phyloP scores from a whole-genome alignment of 768 basidiomycete species.

The Phaeotremella fagi region DNA sequence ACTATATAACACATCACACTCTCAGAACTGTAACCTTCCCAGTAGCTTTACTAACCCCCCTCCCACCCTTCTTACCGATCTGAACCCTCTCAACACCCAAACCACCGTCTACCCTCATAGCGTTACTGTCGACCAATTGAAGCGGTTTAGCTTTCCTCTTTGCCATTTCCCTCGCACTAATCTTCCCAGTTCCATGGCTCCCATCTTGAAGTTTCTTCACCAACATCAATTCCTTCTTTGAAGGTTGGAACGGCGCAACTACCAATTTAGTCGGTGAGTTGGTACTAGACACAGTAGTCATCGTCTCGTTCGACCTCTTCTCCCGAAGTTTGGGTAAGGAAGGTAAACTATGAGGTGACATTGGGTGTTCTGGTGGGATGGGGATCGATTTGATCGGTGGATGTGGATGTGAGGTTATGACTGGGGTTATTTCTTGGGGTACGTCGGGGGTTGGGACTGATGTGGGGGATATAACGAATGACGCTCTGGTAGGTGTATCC shows the following conservation, averaged over 20 bases:
- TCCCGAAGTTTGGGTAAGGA: conserved; percentile 5
- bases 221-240: conserved; percentile 13
- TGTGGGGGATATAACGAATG: conserved; percentile 39
- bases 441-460: background rate
- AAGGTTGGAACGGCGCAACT: conserved; percentile 10
- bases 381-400: conserved; percentile 10
- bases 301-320: conserved; percentile 21
- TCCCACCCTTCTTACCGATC: no score
- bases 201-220: conserved; percentile 7
- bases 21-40: no score
- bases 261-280: no score
- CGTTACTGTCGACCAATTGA: background rate
- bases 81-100: no score
- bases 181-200: background rate
- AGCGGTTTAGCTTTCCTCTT: background rate
- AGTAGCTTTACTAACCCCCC: no score
- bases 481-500: conserved; percentile 41
- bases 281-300: background rate
- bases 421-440: background rate
- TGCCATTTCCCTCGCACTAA: background rate
- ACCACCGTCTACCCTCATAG: no score
- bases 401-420: conserved; percentile 11
- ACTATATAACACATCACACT: no score
- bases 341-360: conserved; percentile 6
- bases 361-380: background rate